Evolutionary conservation across 345 rosid species (phyloP).

Genomic region (Arabis alpina): DNA sequence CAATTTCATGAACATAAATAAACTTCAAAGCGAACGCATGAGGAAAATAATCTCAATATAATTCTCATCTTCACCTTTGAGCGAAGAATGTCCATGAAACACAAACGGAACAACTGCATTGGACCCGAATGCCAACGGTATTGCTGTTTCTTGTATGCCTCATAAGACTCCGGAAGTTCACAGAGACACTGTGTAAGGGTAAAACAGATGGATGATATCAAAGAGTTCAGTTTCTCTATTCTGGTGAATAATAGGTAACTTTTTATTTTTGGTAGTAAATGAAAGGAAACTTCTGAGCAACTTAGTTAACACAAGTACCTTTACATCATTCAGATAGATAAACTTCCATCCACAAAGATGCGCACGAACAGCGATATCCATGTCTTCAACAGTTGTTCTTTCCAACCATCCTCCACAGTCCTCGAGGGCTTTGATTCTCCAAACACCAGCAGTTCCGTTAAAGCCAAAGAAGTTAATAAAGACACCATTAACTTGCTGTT

Average conservation of each 20-base stretch:
- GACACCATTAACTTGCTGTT: constrained; percentile 88
- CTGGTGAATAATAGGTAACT: neutral
- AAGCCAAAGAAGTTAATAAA: constrained; percentile 89
- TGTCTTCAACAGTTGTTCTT: constrained; percentile 88
- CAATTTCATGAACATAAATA: neutral
- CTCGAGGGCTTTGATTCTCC: constrained; percentile 92
- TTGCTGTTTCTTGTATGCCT: constrained; percentile 93
- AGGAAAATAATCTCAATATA: neutral
- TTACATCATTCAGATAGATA: constrained; percentile 77
- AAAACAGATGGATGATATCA: neutral
- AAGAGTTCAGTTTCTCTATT: neutral
- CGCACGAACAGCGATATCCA: constrained; percentile 92
- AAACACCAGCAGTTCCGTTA: constrained; percentile 93
- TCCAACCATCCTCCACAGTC: constrained; percentile 96
- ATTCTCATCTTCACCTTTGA: constrained; percentile 60
- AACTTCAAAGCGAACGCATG: neutral
- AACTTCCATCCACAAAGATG: constrained; percentile 96
- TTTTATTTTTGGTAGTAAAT: too few relatives aligned
- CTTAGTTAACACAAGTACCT: constrained; percentile 47
- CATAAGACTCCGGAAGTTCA: constrained; percentile 95
- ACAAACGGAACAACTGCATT: constrained; percentile 85
- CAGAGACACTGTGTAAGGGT: constrained; percentile 67
- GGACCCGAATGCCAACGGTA: constrained; percentile 98
- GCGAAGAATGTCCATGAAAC: constrained; percentile 76
- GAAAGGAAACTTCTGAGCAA: neutral